phyloP scores from a whole-genome alignment of 2,329 filamentous ascomycete species.

The Pezicula radicicola region DNA sequence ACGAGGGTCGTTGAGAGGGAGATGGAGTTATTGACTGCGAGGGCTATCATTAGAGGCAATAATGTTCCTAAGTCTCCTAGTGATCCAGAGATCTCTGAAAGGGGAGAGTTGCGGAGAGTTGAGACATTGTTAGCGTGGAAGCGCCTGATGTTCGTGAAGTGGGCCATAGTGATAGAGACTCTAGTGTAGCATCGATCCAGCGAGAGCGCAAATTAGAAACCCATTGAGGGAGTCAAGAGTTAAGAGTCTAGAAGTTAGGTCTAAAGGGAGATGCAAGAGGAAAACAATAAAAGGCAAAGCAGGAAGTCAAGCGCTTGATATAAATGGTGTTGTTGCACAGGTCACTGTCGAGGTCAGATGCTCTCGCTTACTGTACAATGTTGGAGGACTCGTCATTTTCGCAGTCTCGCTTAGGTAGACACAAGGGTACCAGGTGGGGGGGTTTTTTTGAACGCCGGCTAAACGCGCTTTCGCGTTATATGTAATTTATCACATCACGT shows the following conservation, averaged over 20 bases:
- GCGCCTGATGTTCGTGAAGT: slow-evolving; percentile 16
- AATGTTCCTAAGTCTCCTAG: slow-evolving; percentile 88
- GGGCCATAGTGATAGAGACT: slow-evolving; percentile 12
- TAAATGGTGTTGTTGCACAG: too few relatives aligned
- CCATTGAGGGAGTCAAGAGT: background rate
- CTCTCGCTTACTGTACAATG: too few relatives aligned
- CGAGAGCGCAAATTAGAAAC: too few relatives aligned
- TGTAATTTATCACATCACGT: background rate
- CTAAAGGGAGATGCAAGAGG: too few relatives aligned
- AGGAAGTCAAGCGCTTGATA: too few relatives aligned
- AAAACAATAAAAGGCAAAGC: too few relatives aligned
- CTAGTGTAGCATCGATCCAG: background rate
- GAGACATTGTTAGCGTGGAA: slow-evolving; percentile 46
- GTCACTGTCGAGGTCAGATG: too few relatives aligned
- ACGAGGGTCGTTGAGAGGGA: slow-evolving; percentile 81
- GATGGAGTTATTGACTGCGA: slow-evolving; percentile 75
- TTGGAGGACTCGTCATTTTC: background rate
- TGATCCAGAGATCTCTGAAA: slow-evolving; percentile 82
- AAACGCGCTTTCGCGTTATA: background rate
- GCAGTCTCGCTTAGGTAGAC: background rate
- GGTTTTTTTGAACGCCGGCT: background rate
- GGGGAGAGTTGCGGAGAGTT: slow-evolving; percentile 51
- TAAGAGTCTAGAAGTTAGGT: too few relatives aligned
- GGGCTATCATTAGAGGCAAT: slow-evolving; percentile 82
- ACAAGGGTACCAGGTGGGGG: background rate